These are phyloP conservation scores for Penicillium malachiteum DNA, from an alignment of 495 filamentous ascomycete species.

Conservation along the genomic window DNA sequence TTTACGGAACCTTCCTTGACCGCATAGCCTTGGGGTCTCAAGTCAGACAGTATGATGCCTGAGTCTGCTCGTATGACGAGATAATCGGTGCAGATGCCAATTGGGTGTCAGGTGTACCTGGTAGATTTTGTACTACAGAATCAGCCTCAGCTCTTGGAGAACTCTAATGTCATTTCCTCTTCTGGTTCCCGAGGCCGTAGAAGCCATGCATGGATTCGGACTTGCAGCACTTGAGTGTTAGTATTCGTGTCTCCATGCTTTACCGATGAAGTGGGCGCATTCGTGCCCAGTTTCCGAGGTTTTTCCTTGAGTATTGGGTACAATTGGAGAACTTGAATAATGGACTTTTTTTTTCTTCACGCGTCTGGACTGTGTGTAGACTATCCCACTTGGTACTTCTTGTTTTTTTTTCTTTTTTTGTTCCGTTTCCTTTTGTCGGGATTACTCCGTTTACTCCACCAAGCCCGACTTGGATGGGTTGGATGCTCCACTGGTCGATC, in stretches of 20 bases:
- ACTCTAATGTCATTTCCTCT: not conserved
- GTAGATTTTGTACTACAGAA: constrained; percentile 7
- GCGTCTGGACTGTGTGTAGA: not conserved
- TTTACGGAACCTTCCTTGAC: constrained; percentile 17
- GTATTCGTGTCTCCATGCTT: no score
- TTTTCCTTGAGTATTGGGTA: no score
- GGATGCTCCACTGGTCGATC: not conserved
- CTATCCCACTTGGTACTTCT: not conserved
- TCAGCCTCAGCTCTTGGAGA: constrained; percentile 11
- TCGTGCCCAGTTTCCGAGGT: no score
- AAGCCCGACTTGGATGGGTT: not conserved
- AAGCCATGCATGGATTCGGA: no score
- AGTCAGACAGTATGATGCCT: constrained; percentile 16
- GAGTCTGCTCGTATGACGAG: constrained; percentile 7
- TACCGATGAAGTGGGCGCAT: no score
- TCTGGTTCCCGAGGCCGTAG: no score
- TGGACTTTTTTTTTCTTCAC: no score
- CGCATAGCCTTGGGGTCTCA: constrained; percentile 17
- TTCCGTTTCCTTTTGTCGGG: not conserved
- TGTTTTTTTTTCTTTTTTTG: not conserved
- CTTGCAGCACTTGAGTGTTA: no score
- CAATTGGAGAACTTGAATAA: no score
- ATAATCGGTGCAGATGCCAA: constrained; percentile 12
- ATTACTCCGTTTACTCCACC: not conserved
- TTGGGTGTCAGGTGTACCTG: constrained; percentile 12